Percentiles rank a stretch among this genome's conserved stretches.
Conservation (phyloP, 2,329 filamentous ascomycete species). For the Phialocephala subalpina region DNA sequence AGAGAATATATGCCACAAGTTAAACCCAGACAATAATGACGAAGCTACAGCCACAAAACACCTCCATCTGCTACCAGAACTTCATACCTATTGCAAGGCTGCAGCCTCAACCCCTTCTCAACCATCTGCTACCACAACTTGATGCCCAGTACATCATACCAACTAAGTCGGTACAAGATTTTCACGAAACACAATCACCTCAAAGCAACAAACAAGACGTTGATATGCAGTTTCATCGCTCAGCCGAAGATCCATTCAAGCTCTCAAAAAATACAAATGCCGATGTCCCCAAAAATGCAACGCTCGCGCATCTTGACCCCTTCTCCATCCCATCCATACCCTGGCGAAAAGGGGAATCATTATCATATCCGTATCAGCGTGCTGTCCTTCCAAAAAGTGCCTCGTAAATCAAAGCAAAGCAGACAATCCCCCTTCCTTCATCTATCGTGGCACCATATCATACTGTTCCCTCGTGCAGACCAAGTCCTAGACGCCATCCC, state of each 20-base stretch:
- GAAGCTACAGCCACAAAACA: too few species aligned
- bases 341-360: slow-evolving; percentile 24
- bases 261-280: slow-evolving; percentile 6
- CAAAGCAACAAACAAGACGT: background rate
- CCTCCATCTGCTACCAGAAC: too few species aligned
- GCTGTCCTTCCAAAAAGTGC: slow-evolving; percentile 8
- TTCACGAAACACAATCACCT: too few species aligned
- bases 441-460: slow-evolving; percentile 15
- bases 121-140: too few species aligned
- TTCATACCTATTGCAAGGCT: too few species aligned
- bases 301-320: background rate
- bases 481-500: slow-evolving; percentile 15
- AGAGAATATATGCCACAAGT: too few species aligned
- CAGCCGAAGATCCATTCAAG: background rate
- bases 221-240: background rate
- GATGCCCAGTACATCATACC: too few species aligned
- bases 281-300: slow-evolving; percentile 1
- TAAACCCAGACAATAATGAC: too few species aligned
- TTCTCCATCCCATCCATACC: background rate
- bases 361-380: slow-evolving; percentile 9
- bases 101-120: too few species aligned
- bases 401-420: background rate
- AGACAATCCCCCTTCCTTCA: background rate
- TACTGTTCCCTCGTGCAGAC: background rate
- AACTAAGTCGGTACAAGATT: too few species aligned